Evolutionary conservation across 2,329 filamentous ascomycete genomes (phyloP).

Genomic region (Microdochium bolleyi): DNA sequence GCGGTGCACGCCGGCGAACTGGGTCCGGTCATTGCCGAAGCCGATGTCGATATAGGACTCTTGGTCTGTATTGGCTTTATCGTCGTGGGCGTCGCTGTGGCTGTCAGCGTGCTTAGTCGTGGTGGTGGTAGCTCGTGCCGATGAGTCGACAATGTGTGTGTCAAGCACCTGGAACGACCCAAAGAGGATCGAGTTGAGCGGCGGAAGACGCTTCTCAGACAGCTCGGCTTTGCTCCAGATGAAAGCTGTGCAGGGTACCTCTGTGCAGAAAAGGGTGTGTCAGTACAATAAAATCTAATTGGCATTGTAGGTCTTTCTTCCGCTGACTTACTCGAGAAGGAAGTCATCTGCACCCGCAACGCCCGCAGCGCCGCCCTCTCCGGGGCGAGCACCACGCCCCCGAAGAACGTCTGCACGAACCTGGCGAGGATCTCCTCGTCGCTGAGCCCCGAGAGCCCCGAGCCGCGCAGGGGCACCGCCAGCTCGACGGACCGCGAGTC

Average conservation of each 20-base stretch:
- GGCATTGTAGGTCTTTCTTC: not conserved
- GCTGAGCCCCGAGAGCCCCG: not conserved
- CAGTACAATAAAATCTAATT: not conserved
- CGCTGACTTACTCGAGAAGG: not conserved
- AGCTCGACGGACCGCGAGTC: not conserved
- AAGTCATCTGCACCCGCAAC: not conserved
- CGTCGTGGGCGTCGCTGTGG: not conserved
- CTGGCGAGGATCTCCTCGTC: not conserved
- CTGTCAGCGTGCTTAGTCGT: too few species aligned
- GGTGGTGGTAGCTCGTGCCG: too few species aligned
- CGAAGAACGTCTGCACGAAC: not conserved
- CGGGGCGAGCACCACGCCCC: not conserved
- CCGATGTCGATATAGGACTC: not conserved
- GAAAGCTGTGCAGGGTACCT: not conserved
- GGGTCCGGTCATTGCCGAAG: not conserved
- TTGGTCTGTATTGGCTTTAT: not conserved
- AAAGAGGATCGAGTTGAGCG: not conserved
- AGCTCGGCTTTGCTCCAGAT: not conserved
- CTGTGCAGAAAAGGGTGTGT: too few species aligned
- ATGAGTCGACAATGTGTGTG: not conserved
- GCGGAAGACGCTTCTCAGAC: not conserved
- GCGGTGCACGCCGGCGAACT: not conserved
- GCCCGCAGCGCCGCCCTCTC: not conserved
- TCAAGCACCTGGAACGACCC: not conserved
- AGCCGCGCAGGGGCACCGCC: not conserved